phyloP scores from a whole-genome alignment of 2,329 filamentous ascomycete genomes.

The Aspergillus udagawae region DNA sequence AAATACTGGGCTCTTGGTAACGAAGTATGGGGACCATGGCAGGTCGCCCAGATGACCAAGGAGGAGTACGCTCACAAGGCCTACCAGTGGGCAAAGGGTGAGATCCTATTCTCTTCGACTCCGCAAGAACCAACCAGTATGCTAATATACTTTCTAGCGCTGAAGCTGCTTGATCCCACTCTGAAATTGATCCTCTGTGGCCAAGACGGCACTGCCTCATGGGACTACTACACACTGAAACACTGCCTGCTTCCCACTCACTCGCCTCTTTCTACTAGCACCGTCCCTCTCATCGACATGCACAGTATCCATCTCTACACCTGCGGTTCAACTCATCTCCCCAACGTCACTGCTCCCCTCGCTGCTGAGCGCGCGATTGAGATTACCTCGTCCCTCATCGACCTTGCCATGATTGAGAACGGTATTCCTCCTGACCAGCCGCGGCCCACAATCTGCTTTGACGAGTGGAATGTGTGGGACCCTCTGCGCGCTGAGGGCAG shows the following conservation, averaged over 20 bases:
- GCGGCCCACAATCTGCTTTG: conserved; percentile 70
- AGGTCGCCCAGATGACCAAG: conserved; percentile 57
- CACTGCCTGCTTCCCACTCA: conserved; percentile 57
- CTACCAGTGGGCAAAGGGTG: conserved; percentile 56
- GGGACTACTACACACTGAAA: conserved; percentile 71
- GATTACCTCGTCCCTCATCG: conserved; percentile 64
- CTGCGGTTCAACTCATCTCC: conserved; percentile 51
- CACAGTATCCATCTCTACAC: conserved; percentile 80
- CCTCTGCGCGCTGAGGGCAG: conserved; percentile 67
- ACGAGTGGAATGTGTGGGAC: conserved; percentile 85
- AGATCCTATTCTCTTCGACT: neutral
- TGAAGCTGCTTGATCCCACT: conserved; percentile 55
- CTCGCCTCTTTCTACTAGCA: conserved; percentile 37
- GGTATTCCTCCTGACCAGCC: conserved; percentile 52
- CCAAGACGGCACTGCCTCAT: conserved; percentile 63
- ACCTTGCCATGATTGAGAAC: conserved; percentile 69
- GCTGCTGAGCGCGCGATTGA: conserved; percentile 71
- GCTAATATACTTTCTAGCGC: conserved; percentile 21
- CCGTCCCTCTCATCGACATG: conserved; percentile 62
- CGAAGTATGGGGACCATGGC: conserved; percentile 60
- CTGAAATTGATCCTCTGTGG: conserved; percentile 71
- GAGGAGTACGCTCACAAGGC: conserved; percentile 57
- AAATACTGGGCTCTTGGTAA: conserved; percentile 87
- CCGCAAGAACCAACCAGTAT: neutral
- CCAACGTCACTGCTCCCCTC: conserved; percentile 60